These are phyloP conservation scores for barrel medic (Medicago truncatula) DNA, from an alignment of 306 rosid genomes.

Conservation along the genomic window DNA sequence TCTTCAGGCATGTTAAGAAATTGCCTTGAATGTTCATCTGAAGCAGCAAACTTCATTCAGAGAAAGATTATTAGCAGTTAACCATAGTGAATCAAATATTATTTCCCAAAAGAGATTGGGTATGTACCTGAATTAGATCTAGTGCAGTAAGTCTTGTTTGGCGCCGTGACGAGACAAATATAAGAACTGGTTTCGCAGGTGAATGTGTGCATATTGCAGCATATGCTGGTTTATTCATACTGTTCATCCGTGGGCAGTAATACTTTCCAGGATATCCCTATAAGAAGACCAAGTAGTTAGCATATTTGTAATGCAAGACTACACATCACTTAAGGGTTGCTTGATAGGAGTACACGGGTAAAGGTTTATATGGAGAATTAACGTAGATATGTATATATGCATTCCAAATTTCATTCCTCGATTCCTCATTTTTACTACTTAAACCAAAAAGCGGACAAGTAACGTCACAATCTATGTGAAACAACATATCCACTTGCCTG, in stretches of 20 bases:
- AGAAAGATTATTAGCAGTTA: conserved; percentile 39
- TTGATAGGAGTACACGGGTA: conserved; percentile 3
- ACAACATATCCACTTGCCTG: conserved; percentile 71
- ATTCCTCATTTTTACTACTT: conserved; percentile 17
- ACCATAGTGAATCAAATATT: conserved; percentile 31
- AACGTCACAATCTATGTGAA: conserved; percentile 27
- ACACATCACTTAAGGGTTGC: conserved; percentile 15
- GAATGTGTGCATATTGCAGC: conserved; percentile 99
- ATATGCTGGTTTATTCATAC: conserved; percentile 97
- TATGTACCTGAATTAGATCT: conserved; percentile 87
- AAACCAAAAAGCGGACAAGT: conserved; percentile 16
- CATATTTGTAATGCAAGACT: not conserved
- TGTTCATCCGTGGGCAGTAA: conserved; percentile 98
- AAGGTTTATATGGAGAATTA: conserved; percentile 8
- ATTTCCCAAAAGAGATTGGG: conserved; percentile 31
- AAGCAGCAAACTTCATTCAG: conserved; percentile 78
- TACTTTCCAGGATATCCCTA: conserved; percentile 98
- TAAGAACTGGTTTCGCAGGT: conserved; percentile 93
- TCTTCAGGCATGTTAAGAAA: conserved; percentile 89
- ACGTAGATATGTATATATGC: conserved; percentile 12
- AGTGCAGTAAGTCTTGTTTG: conserved; percentile 97
- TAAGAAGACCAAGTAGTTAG: conserved; percentile 8
- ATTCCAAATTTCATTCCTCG: not conserved
- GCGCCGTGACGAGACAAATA: conserved; percentile 96
- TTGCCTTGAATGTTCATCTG: conserved; percentile 91